Base-by-base conservation (phyloP, 208 protist species). In the Plasmodiophora brassicae region DNA sequence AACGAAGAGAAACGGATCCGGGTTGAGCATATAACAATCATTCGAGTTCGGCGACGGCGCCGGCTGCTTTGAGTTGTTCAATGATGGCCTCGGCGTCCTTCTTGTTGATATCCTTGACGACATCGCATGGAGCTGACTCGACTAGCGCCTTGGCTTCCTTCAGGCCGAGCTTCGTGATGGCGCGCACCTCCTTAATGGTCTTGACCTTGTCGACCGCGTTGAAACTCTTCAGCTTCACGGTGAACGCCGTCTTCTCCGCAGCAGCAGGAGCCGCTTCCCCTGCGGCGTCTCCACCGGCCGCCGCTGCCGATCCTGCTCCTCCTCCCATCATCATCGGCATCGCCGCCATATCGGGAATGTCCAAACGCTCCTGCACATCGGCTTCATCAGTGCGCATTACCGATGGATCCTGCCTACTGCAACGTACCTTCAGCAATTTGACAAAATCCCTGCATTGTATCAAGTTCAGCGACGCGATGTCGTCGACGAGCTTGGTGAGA, bases 81-180 rank as follows among this genome's bases (percentile, higher is more conserved):
- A 71, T 38, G 32, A 90, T 88, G 32, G 44, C 78, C n/a, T 90
- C 85, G n/a, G 88, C 88, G 44, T 90, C 88, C 32, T 87, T 46
- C 46, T 90, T 90, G 53, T 41, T 57, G 5, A 89, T n/a, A 39
- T 86, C 45, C 35, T 90, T 54, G 35, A 87, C 54, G 32, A 90
- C 71, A 28, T 87, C 84, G 39, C 65, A 71, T 28, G 88, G 88
- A 14, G 88, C 57, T 39, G 41, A 46, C 83, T 90, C 88, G 38
- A 90, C 88, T 10, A 87, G 38, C 78, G 85, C 71, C 88, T 90
- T 90, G n/a, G 88, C 88, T 72, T 90, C 71, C 50, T 90, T 90
- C 53, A 90, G 85, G 44, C 71, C 85, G 22, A 84, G 41, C 32
- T 44, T 39, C 20, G 87, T 89, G 83, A 90, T 88, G 28, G 39